Evolutionary conservation across 345 rosid species (phyloP).

Genomic region (Nasturtium officinale): DNA sequence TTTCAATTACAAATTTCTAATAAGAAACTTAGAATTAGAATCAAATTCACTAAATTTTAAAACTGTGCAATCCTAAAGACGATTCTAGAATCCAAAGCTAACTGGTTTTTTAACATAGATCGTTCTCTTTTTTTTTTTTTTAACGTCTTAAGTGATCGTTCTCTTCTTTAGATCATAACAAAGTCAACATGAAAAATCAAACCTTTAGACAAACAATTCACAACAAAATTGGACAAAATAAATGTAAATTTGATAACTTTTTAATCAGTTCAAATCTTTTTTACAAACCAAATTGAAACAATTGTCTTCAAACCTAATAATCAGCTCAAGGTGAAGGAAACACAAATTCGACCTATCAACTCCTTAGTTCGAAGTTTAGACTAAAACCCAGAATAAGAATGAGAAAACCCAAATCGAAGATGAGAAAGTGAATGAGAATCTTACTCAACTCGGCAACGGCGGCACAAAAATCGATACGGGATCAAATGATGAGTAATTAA

Average conservation of each 20-base stretch:
- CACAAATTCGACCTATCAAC: too few species aligned
- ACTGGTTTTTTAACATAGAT: conserved; percentile 1
- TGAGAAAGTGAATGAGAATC: conserved; percentile 16
- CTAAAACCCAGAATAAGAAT: neutral
- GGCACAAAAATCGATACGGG: conserved; percentile 4
- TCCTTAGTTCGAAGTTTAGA: neutral
- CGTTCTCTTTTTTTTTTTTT: too few species aligned
- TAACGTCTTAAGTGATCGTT: too few species aligned
- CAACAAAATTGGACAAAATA: neutral
- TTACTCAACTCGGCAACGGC: conserved; percentile 26
- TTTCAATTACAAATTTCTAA: neutral
- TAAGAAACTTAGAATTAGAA: conserved; percentile 7
- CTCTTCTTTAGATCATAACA: conserved; percentile 4
- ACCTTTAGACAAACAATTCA: neutral
- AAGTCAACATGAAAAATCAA: conserved; percentile 5
- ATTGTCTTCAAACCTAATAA: neutral
- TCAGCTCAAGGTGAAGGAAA: neutral
- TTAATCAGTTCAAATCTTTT: neutral
- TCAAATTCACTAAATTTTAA: neutral
- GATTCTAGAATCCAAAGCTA: conserved; percentile 7
- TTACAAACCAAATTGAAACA: neutral
- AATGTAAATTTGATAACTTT: conserved; percentile 2
- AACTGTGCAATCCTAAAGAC: neutral
- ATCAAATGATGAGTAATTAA: conserved; percentile 6
- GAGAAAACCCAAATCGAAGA: conserved; percentile 6